Evolutionary conservation across 2,329 filamentous ascomycete genomes (phyloP).

Genomic region (Huntiella decipiens): DNA sequence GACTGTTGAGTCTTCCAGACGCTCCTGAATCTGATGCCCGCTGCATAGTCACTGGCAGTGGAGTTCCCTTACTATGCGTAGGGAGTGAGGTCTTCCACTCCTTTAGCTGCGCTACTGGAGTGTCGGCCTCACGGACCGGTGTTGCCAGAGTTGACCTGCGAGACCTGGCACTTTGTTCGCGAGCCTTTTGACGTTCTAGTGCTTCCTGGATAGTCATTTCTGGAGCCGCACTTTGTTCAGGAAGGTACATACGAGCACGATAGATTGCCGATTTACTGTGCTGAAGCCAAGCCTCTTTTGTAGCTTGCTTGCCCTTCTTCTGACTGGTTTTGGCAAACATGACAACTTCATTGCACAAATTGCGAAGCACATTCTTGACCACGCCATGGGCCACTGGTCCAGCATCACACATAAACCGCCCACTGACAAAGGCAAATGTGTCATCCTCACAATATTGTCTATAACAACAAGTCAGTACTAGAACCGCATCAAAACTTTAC

Average conservation of each 20-base stretch:
- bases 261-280: neutral
- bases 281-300: neutral
- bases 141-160: no score
- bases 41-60: no score
- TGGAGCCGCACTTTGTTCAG: no score
- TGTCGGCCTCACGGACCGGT: no score
- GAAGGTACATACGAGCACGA: neutral
- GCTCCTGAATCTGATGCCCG: no score
- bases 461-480: neutral
- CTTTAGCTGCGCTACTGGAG: no score
- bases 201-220: no score
- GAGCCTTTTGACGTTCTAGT: no score
- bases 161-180: no score
- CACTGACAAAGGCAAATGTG: constrained; percentile 9
- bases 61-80: no score
- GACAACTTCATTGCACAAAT: constrained; percentile 3
- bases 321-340: neutral
- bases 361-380: constrained; percentile 8
- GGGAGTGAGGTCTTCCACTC: no score
- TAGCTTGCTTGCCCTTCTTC: neutral
- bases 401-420: constrained; percentile 9
- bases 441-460: constrained; percentile 9
- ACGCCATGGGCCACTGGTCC: constrained; percentile 5
- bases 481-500: neutral
- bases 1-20: no score